Base-by-base conservation (phyloP, 2,329 filamentous ascomycete genomes). In the Trichoderma polysporum region DNA sequence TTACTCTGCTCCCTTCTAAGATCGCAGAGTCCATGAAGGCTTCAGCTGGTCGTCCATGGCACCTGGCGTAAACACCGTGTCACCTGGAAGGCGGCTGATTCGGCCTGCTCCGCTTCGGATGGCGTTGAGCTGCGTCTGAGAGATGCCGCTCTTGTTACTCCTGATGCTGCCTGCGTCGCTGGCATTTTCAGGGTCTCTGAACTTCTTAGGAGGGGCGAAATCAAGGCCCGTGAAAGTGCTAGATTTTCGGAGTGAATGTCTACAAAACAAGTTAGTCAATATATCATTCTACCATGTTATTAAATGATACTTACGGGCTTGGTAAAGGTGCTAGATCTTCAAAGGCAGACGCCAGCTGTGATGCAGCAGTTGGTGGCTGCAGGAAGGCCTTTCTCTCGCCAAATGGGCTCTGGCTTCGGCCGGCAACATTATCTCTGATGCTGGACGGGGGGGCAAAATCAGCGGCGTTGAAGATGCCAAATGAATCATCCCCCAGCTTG, bases 301-400 rank as follows among this genome's bases (percentile, higher is more conserved):
- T 4, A 2, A 45, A 9, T 56, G 69, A 29, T 69, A 91, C 91
- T 91, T 88, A 94, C 88, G 95, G 93, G 85, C 93, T 97, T 41
- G 95, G 95, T 70, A 99, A 88, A 9, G 86, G 85, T 13, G 90
- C 80, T 69, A 98, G 88, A 68, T 98, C 94, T 66, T 98, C 94
- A 78, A 93, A 97, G 5, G 93, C 85, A 68, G 90, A 92, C 27
- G 86, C 89, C 45, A 97, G 84, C 0, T 94, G 94, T n/a, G 89
- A 91, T 75, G 92, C 90, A 33, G 87, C 85, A 17, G 90, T 88
- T 2, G 94, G 85, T 41, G 84, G 82, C n/a, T 91, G 89, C 66
- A 88, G 89, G 81, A 92, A 99, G 1, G 93, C 88, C 37, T 89
- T 79, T 70, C 87, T 83, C 76, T 90, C 88, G 59, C 88, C 87